Conservation (phyloP, 495 filamentous ascomycete genomes). For the Podospora pseudoanserina region DNA sequence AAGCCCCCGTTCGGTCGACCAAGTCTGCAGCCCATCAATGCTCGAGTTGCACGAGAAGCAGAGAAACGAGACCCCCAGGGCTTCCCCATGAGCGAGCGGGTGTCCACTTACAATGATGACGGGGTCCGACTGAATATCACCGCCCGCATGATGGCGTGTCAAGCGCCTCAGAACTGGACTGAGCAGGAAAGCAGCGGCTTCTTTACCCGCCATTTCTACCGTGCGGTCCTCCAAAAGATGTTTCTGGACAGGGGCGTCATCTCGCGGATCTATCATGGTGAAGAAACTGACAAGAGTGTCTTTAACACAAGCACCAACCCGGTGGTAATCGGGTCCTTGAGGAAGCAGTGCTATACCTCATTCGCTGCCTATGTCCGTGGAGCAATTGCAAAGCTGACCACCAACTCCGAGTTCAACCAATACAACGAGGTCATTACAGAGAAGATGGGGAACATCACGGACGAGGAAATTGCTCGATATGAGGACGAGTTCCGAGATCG, state of each 20-base stretch:
- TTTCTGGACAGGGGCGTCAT: constrained; percentile 80
- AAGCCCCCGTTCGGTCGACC: constrained; percentile 66
- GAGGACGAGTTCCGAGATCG: constrained; percentile 57
- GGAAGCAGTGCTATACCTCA: constrained; percentile 73
- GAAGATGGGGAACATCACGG: constrained; percentile 60
- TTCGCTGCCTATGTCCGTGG: constrained; percentile 76
- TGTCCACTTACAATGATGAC: constrained; percentile 57
- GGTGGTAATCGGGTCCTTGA: constrained; percentile 79
- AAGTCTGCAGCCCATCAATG: constrained; percentile 57
- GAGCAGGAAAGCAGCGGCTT: constrained; percentile 73
- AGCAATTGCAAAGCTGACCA: constrained; percentile 68
- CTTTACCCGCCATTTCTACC: constrained; percentile 92
- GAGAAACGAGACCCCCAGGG: constrained; percentile 75
- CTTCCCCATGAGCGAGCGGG: constrained; percentile 80
- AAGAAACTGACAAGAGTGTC: constrained; percentile 41
- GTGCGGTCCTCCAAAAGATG: constrained; percentile 83
- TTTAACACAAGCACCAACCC: constrained; percentile 59
- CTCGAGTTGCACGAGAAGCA: constrained; percentile 45
- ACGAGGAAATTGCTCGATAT: constrained; percentile 70
- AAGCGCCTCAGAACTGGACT: constrained; percentile 92
- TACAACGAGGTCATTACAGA: constrained; percentile 54
- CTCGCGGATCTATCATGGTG: constrained; percentile 48
- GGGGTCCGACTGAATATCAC: constrained; percentile 91
- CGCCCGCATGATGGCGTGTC: constrained; percentile 92
- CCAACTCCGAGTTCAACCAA: constrained; percentile 51